A percentile compares a stretch with the other conserved stretches of the same genome.
Conservation (phyloP, 805 yeast genomes). For the Wickerhamomyces silvicola region DNA sequence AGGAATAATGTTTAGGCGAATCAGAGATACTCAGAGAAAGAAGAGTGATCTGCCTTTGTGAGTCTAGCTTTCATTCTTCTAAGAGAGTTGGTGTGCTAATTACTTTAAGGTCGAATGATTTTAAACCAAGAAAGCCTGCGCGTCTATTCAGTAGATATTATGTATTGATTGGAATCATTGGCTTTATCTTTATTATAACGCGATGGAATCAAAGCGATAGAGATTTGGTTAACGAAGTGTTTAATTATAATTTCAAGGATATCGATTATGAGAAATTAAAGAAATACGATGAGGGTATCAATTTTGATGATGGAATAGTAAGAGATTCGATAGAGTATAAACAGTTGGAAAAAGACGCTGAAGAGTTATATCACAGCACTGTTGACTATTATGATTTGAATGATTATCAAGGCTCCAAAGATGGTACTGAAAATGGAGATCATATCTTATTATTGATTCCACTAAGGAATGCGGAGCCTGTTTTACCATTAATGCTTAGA, state of each 20-base stretch:
- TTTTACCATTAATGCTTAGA: slow-evolving; percentile 75
- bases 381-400: slow-evolving; percentile 60
- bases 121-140: no score
- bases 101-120: not conserved
- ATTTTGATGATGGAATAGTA: slow-evolving; percentile 28
- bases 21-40: slow-evolving; percentile 1
- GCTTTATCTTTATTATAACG: no score
- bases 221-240: slow-evolving; percentile 3
- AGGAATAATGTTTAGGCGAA: not conserved
- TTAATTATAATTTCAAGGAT: slow-evolving; percentile 23
- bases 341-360: slow-evolving; percentile 24
- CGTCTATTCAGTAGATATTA: no score
- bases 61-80: not conserved
- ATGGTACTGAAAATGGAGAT: slow-evolving; percentile 49
- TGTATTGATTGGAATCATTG: not conserved
- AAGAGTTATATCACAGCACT: slow-evolving; percentile 35
- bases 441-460: slow-evolving; percentile 69
- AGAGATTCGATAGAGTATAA: slow-evolving; percentile 20
- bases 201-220: no score
- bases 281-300: slow-evolving; percentile 34
- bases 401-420: slow-evolving; percentile 45
- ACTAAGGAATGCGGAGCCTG: slow-evolving; percentile 69
- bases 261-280: slow-evolving; percentile 26
- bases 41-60: slow-evolving; percentile 3
- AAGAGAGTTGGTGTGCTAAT: not conserved